Conservation (phyloP, 2,329 filamentous ascomycete species). For the Penicillium freii region DNA sequence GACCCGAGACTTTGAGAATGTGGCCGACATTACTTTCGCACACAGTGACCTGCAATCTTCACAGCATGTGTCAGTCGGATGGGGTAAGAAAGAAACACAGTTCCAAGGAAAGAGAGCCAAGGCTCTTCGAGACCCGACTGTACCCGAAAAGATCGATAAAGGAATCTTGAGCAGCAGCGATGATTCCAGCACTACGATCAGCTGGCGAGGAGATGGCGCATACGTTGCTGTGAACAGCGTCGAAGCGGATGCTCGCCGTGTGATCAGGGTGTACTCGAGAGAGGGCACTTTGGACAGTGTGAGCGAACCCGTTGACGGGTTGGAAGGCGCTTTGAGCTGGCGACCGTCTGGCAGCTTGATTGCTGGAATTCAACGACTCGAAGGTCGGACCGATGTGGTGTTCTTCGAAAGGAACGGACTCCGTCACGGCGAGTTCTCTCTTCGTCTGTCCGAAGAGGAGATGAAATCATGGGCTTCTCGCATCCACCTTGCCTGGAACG, state of each 20-base stretch:
- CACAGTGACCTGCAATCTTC: conserved; percentile 79
- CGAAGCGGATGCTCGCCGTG: conserved; percentile 66
- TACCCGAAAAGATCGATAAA: conserved; percentile 87
- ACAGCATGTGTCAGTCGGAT: conserved; percentile 92
- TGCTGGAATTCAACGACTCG: conserved; percentile 74
- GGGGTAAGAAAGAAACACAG: conserved; percentile 97
- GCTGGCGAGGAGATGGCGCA: conserved; percentile 91
- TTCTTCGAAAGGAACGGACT: conserved; percentile 98
- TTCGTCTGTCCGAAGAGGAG: conserved; percentile 65
- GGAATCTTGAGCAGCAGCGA: conserved; percentile 74
- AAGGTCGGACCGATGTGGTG: conserved; percentile 71
- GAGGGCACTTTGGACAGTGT: conserved; percentile 90
- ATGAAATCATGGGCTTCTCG: conserved; percentile 54
- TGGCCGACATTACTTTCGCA: conserved; percentile 70
- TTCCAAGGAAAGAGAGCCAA: conserved; percentile 89
- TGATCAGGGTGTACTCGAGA: conserved; percentile 85
- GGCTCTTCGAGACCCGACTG: conserved; percentile 86
- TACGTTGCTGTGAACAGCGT: conserved; percentile 83
- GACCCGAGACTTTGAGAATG: conserved; percentile 84
- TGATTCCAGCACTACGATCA: conserved; percentile 69
- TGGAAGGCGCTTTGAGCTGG: conserved; percentile 90
- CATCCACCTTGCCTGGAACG: conserved; percentile 79
- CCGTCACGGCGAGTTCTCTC: conserved; percentile 88
- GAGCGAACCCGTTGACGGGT: conserved; percentile 87
- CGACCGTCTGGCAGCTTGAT: conserved; percentile 86